Evolutionary conservation across 2,329 filamentous ascomycete species (phyloP).

Genomic region (Purpureocillium takamizusanense): DNA sequence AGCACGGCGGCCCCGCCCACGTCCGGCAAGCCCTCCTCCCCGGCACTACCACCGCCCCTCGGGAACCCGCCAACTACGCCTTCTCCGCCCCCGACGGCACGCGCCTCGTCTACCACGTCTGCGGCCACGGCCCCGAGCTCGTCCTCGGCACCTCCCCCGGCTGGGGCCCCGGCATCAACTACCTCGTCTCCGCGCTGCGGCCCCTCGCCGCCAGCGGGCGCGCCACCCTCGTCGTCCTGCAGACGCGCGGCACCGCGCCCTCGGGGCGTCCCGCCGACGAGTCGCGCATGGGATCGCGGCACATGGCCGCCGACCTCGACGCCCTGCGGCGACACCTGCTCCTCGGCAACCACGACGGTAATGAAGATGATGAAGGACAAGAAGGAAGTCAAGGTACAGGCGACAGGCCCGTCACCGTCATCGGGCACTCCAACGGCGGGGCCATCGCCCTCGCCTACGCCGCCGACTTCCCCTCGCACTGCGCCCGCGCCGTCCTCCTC

Average conservation of each 20-base stretch:
- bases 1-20: conserved; percentile 2
- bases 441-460: conserved; percentile 2
- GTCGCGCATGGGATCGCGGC: not conserved
- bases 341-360: too few species aligned
- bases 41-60: not conserved
- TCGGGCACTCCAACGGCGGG: conserved; percentile 4
- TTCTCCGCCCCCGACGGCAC: conserved; percentile 1
- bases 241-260: conserved; percentile 1
- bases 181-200: conserved; percentile 1
- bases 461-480: not conserved
- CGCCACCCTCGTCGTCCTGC: not conserved
- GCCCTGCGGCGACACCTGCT: not conserved
- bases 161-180: conserved; percentile 4
- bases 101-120: conserved; percentile 3
- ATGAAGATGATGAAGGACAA: too few species aligned
- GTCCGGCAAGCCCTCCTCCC: conserved; percentile 1
- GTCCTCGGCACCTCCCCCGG: conserved; percentile 1
- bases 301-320: conserved; percentile 4
- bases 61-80: conserved; percentile 3
- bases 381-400: too few species aligned
- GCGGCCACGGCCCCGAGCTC: conserved; percentile 1
- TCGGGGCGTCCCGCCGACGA: not conserved
- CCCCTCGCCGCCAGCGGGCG: not conserved
- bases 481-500: conserved; percentile 1
- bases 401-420: not conserved